Base-by-base conservation (phyloP, 2,329 filamentous ascomycete genomes). In the Sporothrix inflata region DNA sequence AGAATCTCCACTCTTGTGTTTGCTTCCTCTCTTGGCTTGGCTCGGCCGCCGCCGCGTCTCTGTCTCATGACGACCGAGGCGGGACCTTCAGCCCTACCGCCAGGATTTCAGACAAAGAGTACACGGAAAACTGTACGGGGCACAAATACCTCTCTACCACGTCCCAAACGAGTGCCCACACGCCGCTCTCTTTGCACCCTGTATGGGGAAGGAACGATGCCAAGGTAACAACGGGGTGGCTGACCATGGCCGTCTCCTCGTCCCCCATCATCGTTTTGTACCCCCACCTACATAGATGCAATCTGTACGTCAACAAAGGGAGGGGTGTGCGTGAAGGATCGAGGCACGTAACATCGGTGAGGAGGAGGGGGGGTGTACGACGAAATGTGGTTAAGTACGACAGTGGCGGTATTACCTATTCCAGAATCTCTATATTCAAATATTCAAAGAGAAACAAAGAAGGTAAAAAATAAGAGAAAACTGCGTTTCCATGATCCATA, bases 311-410 rank as follows among this genome's bases (percentile, higher is more conserved):
- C n/a, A 63, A 63, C 34, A 38, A 12, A 42, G 19, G 38, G 30
- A 21, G 57, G 57, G 34, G 57, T 42, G 57, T 61, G 57, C 30
- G 30, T 42, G 12, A 63, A 63, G 57, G 57, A 63, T 63, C 38
- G 38, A 42, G 57, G 38, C 57, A 63, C n/a, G 57, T 42, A 63
- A 42, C 38, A 63, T 63, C 11, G 57, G 8, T 2, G 9, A 63
- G 57, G 7, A 19, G n/a, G 57, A n/a, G 53, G 51, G 51, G 57
- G 38, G 19, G 38, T 24, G 34, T 24, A 34, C 16, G 38, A 63
- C n/a, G 9, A n/a, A n/a, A 9, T 21, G n/a, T 12, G 30, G 27
- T 63, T n/a, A 12, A 7, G 19, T 42, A 63, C 57, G 57, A 63
- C 38, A 40, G 16, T 6, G n/a, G 57, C n/a, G 30, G 19, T 30